Evolutionary conservation across 1,284 basidiomycete species (phyloP), one percentile per base, ranked within the genome.

Genomic region (Ustilago trichophora): DNA sequence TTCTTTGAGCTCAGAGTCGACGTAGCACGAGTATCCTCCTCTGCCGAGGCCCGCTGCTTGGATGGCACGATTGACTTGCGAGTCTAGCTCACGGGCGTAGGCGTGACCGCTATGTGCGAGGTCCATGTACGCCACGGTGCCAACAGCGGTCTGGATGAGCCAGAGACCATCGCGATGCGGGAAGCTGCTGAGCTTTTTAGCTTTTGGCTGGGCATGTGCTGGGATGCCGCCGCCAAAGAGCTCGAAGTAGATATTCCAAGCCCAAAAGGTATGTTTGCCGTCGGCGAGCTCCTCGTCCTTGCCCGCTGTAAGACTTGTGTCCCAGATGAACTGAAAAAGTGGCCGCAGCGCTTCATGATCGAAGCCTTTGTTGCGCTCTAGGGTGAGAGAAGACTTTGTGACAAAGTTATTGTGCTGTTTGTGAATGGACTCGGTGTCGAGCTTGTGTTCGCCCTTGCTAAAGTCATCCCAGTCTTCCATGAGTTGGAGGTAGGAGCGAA

Each of bases 381-480:
- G 50, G 3, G 65, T 68, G 19, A 78, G 46, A 11, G 56, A 53
- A 8, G 76, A 76, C 42, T 75, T 70, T 25, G 69, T 68, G 38
- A 78, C 48, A 40, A 73, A 77, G 36, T 76, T 75, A 65, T 78
- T 78, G 45, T 75, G 73, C 46, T 38, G 43, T 38, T 62, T 51
- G 26, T 75, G 67, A 24, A 73, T 70, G 6, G 56, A 51, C 27
- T 52, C 51, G 5, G 76, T 75, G 51, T 77, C 65, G 34, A 78
- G 72, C 51, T 78, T 78, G 50, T 74, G 45, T 43, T 48, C 63
- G 9, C 50, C 41, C 19, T 44, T 40, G 37, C 76, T 67, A 42
- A 78, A 78, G 48, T 78, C 76, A 49, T 78, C 76, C 75, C 75
- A 78, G 16, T 69, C 72, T 22, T 68, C 37, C 64, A 76, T 73